Conservation (phyloP, 2,329 filamentous ascomycete genomes). For the Colletotrichum sidae region DNA sequence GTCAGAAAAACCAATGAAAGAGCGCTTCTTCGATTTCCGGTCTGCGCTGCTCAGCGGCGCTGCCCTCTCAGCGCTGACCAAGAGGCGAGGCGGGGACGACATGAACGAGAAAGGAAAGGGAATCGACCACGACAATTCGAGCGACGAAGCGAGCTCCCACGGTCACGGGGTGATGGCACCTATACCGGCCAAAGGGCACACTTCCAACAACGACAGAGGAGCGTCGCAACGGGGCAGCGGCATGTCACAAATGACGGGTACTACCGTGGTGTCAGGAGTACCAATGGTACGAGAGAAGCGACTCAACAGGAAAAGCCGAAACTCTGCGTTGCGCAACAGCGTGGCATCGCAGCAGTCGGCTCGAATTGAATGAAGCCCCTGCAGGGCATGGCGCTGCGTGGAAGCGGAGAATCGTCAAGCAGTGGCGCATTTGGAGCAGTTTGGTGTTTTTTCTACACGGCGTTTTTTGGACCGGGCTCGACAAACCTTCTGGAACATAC, state of each 20-base stretch:
- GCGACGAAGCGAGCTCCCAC: conserved; percentile 19
- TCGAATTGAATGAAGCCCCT: conserved; percentile 23
- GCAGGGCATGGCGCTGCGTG: conserved; percentile 4
- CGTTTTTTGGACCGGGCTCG: conserved; percentile 8
- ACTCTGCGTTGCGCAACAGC: conserved; percentile 26
- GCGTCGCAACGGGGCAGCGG: conserved; percentile 14
- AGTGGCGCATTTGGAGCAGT: background rate
- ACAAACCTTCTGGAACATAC: conserved; percentile 26
- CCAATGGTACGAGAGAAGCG: conserved; percentile 34
- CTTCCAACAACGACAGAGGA: background rate
- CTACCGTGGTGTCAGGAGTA: conserved; percentile 9
- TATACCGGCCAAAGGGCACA: background rate
- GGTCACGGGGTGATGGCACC: conserved; percentile 13
- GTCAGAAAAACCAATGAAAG: conserved; percentile 45
- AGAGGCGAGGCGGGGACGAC: conserved; percentile 12
- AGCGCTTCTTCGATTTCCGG: conserved; percentile 47
- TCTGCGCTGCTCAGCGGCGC: conserved; percentile 27
- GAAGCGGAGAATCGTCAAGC: background rate
- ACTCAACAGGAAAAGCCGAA: conserved; percentile 18
- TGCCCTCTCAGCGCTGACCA: conserved; percentile 17
- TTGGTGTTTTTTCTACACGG: conserved; percentile 1
- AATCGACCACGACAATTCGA: conserved; percentile 23
- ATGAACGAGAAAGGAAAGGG: conserved; percentile 37
- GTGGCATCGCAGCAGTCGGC: conserved; percentile 29
- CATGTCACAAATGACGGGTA: conserved; percentile 25